Conservation (phyloP, 2,329 filamentous ascomycete genomes). For the Lachnellula occidentalis region DNA sequence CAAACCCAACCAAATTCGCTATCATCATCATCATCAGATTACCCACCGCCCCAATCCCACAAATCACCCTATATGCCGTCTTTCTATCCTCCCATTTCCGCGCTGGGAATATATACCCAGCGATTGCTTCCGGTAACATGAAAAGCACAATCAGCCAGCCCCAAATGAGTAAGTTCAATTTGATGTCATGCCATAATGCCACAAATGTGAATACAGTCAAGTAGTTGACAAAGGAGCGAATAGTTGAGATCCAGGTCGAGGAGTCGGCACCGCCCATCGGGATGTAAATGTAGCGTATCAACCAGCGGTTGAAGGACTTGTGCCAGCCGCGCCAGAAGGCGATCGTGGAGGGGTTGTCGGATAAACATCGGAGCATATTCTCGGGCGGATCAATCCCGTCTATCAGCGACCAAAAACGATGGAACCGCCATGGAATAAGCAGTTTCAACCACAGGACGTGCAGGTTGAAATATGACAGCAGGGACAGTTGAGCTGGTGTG, state of each 20-base stretch:
- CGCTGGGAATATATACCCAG: constrained; percentile 63
- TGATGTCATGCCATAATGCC: constrained; percentile 95
- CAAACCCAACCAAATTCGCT: constrained; percentile 93
- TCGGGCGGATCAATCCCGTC: constrained; percentile 94
- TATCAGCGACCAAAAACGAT: constrained; percentile 88
- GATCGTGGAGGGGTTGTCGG: constrained; percentile 84
- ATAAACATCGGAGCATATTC: constrained; percentile 97
- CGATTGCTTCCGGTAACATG: constrained; percentile 81
- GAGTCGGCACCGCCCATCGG: constrained; percentile 72
- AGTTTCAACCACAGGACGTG: constrained; percentile 98
- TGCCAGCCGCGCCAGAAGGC: constrained; percentile 98
- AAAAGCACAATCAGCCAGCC: constrained; percentile 95
- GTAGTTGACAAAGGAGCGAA: constrained; percentile 66
- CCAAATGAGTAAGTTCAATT: constrained; percentile 86
- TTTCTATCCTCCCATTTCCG: constrained; percentile 63
- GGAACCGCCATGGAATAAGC: constrained; percentile 94
- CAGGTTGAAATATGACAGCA: constrained; percentile 93
- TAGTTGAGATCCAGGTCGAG: constrained; percentile 40
- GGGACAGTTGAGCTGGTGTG: constrained; percentile 77
- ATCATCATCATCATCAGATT: constrained; percentile 95
- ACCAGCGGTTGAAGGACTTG: constrained; percentile 89
- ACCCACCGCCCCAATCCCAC: constrained; percentile 70
- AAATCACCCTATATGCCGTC: constrained; percentile 71
- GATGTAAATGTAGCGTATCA: constrained; percentile 88
- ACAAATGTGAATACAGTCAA: constrained; percentile 92